These are phyloP conservation scores for Aegle marmelos DNA, from an alignment of 345 rosid species.

Conservation along the genomic window DNA sequence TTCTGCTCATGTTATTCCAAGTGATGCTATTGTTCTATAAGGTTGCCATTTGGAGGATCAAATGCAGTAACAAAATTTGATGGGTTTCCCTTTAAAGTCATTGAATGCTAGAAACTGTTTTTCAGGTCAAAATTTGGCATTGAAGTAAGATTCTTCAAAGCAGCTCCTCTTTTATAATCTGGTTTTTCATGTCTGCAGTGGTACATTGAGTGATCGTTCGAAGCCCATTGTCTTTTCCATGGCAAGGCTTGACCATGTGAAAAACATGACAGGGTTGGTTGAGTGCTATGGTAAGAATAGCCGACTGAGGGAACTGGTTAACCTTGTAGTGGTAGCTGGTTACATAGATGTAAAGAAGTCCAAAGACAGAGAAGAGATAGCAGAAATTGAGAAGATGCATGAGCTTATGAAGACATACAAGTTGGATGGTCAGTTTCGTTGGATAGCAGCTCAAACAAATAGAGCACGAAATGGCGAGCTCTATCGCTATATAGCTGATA, in stretches of 20 bases:
- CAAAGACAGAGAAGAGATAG: constrained; percentile 90
- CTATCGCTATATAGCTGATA: constrained; percentile 88
- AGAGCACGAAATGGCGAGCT: constrained; percentile 95
- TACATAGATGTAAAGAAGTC: constrained; percentile 76
- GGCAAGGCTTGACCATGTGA: constrained; percentile 94
- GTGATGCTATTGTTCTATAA: neutral
- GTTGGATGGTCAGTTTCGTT: constrained; percentile 84
- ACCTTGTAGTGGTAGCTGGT: constrained; percentile 90
- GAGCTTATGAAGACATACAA: constrained; percentile 57
- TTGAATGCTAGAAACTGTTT: neutral
- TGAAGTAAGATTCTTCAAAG: neutral
- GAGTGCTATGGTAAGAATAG: constrained; percentile 71
- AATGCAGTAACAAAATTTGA: neutral
- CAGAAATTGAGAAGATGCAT: constrained; percentile 91
- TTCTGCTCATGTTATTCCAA: neutral
- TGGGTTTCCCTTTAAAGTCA: neutral
- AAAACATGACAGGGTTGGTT: constrained; percentile 90
- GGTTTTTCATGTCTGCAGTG: constrained; percentile 43
- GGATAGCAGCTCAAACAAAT: constrained; percentile 90
- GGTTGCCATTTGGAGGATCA: neutral
- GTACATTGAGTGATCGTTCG: constrained; percentile 63
- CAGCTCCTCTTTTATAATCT: neutral
- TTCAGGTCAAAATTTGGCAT: neutral
- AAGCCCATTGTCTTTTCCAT: constrained; percentile 94
- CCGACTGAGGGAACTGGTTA: constrained; percentile 75